These are phyloP conservation scores for Spirogloea muscicola DNA, from an alignment of 139 green algal species.

Conservation along the genomic window DNA sequence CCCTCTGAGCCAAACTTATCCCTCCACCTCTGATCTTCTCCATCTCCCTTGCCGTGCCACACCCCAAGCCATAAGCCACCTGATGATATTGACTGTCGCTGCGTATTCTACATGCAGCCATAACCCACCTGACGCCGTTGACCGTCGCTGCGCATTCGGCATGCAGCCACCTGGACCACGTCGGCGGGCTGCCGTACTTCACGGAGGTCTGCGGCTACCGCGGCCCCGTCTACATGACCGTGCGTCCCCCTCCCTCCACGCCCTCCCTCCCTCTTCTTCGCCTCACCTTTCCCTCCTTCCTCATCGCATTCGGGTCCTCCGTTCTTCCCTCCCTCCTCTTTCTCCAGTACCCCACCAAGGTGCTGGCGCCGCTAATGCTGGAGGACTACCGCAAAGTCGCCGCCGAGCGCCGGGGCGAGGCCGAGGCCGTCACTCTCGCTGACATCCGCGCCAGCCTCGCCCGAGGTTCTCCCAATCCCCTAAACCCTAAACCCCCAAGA, in stretches of 20 bases:
- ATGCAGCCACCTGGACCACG: slow-evolving; percentile 65
- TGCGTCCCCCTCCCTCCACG: neutral
- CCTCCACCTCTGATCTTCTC: too few species aligned
- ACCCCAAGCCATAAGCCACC: too few species aligned
- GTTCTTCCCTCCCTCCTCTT: neutral
- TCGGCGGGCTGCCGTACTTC: slow-evolving; percentile 63
- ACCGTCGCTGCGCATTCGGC: too few species aligned
- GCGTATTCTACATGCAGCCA: too few species aligned
- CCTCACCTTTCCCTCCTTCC: neutral
- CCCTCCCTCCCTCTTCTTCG: neutral
- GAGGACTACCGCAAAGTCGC: slow-evolving; percentile 64
- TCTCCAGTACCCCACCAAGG: slow-evolving; percentile 59
- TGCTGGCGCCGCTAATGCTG: slow-evolving; percentile 68
- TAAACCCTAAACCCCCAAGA: too few species aligned
- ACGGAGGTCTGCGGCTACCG: slow-evolving; percentile 61
- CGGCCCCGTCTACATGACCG: slow-evolving; percentile 68
- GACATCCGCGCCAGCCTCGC: slow-evolving; percentile 15
- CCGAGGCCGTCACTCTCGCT: slow-evolving; percentile 17
- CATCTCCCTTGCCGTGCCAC: too few species aligned
- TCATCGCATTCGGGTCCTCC: neutral
- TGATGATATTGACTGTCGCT: too few species aligned
- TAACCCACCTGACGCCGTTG: too few species aligned
- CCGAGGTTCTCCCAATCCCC: too few species aligned
- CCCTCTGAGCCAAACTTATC: too few species aligned
- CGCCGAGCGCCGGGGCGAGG: slow-evolving; percentile 26